Percentiles rank a stretch among this genome's conserved stretches.
phyloP scores from a whole-genome alignment of 2,329 filamentous ascomycete species.

The Macrophomina tecta region DNA sequence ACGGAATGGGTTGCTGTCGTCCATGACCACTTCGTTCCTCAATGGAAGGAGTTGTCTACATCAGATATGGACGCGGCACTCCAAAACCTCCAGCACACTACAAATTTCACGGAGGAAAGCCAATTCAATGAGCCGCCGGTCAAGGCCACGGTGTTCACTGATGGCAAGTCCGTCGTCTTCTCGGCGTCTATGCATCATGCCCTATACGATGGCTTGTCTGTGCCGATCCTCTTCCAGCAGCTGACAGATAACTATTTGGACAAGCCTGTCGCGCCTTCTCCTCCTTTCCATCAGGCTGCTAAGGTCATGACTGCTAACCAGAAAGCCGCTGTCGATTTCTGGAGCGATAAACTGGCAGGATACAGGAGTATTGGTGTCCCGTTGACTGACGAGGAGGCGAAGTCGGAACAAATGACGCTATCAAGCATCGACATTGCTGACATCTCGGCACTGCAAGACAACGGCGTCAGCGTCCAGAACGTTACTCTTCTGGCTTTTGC shows the following conservation, averaged over 20 bases:
- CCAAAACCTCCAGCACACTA: constrained; percentile 60
- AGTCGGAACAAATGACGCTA: constrained; percentile 41
- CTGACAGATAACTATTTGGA: constrained; percentile 37
- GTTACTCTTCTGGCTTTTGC: constrained; percentile 42
- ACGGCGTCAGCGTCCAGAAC: constrained; percentile 47
- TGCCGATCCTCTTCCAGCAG: constrained; percentile 44
- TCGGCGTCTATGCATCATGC: constrained; percentile 59
- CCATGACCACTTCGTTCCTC: constrained; percentile 53
- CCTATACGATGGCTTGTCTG: constrained; percentile 46
- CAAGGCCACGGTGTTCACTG: constrained; percentile 25
- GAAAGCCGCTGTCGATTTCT: constrained; percentile 52
- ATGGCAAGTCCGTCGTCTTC: constrained; percentile 56
- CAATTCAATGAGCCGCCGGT: constrained; percentile 34
- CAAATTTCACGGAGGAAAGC: constrained; percentile 46
- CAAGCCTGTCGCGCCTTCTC: constrained; percentile 14
- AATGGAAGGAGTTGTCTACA: constrained; percentile 43
- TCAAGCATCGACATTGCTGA: constrained; percentile 55
- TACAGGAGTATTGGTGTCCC: constrained; percentile 52
- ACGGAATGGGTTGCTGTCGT: constrained; percentile 48
- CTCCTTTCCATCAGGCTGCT: constrained; percentile 50
- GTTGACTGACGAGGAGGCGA: background rate
- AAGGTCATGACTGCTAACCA: constrained; percentile 53
- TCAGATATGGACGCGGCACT: constrained; percentile 52
- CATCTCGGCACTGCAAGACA: constrained; percentile 4
- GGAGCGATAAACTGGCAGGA: constrained; percentile 47